Percentiles rank a stretch among this genome's conserved stretches.
phyloP scores from a whole-genome alignment of 257 asterid species.

The Solanum appendiculatum region DNA sequence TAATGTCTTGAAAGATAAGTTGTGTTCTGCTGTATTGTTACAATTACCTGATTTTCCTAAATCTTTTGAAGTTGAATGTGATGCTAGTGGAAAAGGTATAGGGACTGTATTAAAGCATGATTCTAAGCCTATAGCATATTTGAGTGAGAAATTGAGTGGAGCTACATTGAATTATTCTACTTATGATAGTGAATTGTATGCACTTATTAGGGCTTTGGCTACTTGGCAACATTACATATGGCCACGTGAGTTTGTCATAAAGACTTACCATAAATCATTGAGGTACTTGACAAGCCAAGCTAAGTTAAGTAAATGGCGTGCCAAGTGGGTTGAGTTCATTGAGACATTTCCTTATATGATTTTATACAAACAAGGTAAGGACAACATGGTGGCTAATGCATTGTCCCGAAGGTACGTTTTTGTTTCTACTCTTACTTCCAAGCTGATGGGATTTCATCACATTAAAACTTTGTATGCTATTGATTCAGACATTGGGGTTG shows the following conservation, averaged over 20 bases:
- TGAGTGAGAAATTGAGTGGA: not conserved
- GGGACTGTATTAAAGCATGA: not conserved
- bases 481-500: not conserved
- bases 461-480: not conserved
- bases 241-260: not conserved
- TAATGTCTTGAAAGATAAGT: too few species aligned
- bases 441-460: not conserved
- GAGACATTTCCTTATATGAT: not conserved
- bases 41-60: too few species aligned
- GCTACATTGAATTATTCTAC: not conserved
- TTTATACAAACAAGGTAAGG: not conserved
- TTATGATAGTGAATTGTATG: not conserved
- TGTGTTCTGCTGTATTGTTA: too few species aligned
- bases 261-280: not conserved
- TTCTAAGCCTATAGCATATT: not conserved
- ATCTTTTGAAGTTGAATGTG: too few species aligned
- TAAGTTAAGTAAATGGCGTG: not conserved
- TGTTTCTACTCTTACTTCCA: not conserved
- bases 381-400: not conserved
- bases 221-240: not conserved
- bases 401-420: not conserved
- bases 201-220: not conserved
- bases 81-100: too few species aligned
- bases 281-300: not conserved
- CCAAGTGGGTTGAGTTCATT: not conserved